A percentile compares a stretch with the other conserved stretches of the same genome.
phyloP scores from a whole-genome alignment of 371 early-diverging fungal species.

The Mortierella sp. region DNA sequence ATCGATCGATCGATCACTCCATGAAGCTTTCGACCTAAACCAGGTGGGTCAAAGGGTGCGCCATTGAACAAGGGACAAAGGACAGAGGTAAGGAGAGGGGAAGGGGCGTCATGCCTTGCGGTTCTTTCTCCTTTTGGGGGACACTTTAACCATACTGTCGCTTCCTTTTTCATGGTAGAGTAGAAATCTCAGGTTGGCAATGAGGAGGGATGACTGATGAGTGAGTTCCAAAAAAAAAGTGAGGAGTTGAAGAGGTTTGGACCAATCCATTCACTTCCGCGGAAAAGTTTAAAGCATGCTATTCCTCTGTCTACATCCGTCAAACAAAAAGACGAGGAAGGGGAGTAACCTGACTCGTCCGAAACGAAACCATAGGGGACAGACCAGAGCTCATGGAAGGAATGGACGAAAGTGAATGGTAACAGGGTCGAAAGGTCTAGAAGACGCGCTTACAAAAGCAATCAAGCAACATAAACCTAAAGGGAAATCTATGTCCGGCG shows the following conservation, averaged over 20 bases:
- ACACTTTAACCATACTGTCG: background rate
- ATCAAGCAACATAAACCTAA: background rate
- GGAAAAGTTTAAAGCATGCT: background rate
- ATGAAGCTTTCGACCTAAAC: background rate
- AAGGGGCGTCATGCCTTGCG: background rate
- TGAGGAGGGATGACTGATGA: no score
- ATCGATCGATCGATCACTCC: slow-evolving; percentile 30
- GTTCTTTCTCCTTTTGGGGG: background rate
- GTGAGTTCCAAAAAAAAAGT: background rate
- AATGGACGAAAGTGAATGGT: background rate
- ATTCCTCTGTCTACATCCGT: background rate
- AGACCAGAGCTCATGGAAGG: background rate
- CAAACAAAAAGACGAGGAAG: background rate
- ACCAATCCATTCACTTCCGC: background rate
- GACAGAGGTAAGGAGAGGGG: background rate
- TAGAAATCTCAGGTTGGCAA: background rate
- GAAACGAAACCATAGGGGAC: background rate
- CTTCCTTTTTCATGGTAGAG: background rate
- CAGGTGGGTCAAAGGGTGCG: background rate
- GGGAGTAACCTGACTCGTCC: background rate
- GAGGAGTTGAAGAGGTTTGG: background rate
- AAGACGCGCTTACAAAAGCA: slow-evolving; percentile 11
- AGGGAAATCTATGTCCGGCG: background rate
- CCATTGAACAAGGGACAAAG: background rate
- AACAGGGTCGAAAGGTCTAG: background rate